Evolutionary conservation across 441 rosid genomes (phyloP), one percentile per base, ranked within the genome.

Genomic region (Isatis lusitanica): DNA sequence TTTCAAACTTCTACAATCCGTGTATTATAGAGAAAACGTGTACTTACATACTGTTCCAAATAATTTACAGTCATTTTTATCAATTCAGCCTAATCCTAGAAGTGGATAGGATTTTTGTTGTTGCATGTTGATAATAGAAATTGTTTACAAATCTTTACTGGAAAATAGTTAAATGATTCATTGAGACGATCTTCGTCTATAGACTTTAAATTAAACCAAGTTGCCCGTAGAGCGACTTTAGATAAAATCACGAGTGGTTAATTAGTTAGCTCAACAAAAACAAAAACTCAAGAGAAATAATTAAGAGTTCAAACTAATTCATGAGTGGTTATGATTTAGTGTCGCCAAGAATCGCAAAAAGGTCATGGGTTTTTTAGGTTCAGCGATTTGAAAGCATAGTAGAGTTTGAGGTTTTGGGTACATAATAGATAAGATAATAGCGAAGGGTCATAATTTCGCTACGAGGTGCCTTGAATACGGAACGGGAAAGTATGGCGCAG

Each of bases 401-500:
- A 59, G 60, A 59, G 39, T 39, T 70, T 12, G 16, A 48, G 40
- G 18, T 57, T 16, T 70, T 2, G 21, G 24, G 33, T 38, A 4
- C n/a, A 30, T 5, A 52, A 46, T 47, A 50, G 21, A 35, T 9
- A 59, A n/a, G 39, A n/a, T 36, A 28, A 55, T 7, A 59, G 18
- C 48, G 17, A 70, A 15, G 58, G 16, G 7, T 43, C 28, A 61
- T 71, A 18, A 48, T 47, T 15, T 59, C 24, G 60, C 13, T 36
- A 43, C 12, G 43, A 68, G 43, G 28, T 50, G 30, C 66, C 12
- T 71, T 51, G 3, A 71, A 38, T 60, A 26, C 39, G 40, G 4
- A 48, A 48, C 4, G 17, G n/a, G 60, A 9, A 17, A 71, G 62
- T 52, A 51, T 62, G 68, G 75, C 42, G 21, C 61, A 17, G 52